phyloP scores from a whole-genome alignment of 108 stramenopile genomes.

The Mayamaea pseudoterrestris region DNA sequence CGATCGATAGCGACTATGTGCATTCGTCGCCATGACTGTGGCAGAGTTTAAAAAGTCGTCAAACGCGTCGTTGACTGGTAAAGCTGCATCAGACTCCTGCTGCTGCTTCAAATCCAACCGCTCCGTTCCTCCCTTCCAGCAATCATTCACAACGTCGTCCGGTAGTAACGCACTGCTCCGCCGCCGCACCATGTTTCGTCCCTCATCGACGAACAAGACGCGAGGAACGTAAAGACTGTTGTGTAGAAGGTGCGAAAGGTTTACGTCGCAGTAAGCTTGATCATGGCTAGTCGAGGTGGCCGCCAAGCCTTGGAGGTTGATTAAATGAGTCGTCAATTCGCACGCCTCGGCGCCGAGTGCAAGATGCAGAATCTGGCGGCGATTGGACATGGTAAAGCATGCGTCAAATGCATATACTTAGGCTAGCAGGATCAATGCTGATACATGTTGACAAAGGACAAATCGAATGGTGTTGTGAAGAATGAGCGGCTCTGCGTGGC shows the following conservation, averaged over 20 bases:
- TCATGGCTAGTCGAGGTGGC: constrained; percentile 19
- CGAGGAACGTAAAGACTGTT: constrained; percentile 37
- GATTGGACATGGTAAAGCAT: no score
- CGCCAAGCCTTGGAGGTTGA: constrained; percentile 63
- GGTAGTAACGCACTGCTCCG: background rate
- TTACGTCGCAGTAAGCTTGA: constrained; percentile 40
- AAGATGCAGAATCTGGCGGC: constrained; percentile 46
- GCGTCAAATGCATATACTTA: no score
- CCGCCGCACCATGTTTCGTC: background rate
- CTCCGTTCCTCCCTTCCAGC: background rate
- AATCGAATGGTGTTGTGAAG: no score
- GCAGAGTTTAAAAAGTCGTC: constrained; percentile 12
- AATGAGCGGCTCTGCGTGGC: no score
- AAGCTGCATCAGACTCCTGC: background rate
- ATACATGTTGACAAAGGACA: no score
- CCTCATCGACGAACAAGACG: constrained; percentile 44
- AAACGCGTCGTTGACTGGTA: background rate
- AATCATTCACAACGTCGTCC: background rate
- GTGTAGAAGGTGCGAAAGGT: constrained; percentile 31
- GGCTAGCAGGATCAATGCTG: no score
- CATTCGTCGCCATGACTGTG: constrained; percentile 20
- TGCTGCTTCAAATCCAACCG: background rate
- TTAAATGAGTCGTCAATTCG: constrained; percentile 49
- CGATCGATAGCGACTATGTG: constrained; percentile 21
- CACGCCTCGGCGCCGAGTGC: constrained; percentile 52